Evolutionary conservation across 345 rosid genomes (phyloP).

Genomic region (Microcos paniculata): DNA sequence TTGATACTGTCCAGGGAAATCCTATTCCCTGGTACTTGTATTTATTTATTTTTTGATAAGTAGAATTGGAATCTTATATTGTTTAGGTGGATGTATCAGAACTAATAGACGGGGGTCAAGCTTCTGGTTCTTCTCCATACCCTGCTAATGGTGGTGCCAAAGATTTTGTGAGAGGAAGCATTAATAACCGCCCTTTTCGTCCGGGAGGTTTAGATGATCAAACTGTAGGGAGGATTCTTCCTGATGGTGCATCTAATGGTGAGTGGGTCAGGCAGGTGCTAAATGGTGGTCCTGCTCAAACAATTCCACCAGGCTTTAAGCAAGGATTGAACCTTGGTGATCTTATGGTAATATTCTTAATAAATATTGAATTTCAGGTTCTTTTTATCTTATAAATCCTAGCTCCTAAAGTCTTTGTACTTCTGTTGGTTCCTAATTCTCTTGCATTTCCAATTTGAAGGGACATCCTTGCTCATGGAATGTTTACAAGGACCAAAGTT

Average conservation of each 20-base stretch:
- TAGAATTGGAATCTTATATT: slow-evolving; percentile 36
- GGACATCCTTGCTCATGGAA: slow-evolving; percentile 70
- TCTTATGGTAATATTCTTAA: slow-evolving; percentile 53
- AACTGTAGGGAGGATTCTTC: slow-evolving; percentile 56
- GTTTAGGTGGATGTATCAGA: slow-evolving; percentile 86
- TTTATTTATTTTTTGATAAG: slow-evolving; percentile 10
- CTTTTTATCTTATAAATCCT: background rate
- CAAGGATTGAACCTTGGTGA: slow-evolving; percentile 80
- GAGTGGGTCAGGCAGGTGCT: slow-evolving; percentile 79
- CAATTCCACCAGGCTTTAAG: slow-evolving; percentile 78
- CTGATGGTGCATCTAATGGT: slow-evolving; percentile 74
- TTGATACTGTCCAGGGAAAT: background rate
- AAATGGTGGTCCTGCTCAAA: slow-evolving; percentile 69
- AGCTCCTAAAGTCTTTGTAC: background rate
- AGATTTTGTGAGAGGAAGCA: slow-evolving; percentile 88
- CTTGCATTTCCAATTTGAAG: slow-evolving; percentile 38
- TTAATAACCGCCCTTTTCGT: slow-evolving; percentile 84
- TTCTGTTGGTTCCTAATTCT: slow-evolving; percentile 7
- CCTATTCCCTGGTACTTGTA: background rate
- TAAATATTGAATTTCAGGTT: slow-evolving; percentile 6
- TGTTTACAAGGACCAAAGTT: slow-evolving; percentile 61
- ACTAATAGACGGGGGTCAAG: slow-evolving; percentile 63
- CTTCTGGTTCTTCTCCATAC: slow-evolving; percentile 59
- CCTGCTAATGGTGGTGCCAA: slow-evolving; percentile 61
- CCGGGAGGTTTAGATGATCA: slow-evolving; percentile 92